Evolutionary conservation across 495 filamentous ascomycete genomes (phyloP).

Genomic region (Penicillium pulvis): DNA sequence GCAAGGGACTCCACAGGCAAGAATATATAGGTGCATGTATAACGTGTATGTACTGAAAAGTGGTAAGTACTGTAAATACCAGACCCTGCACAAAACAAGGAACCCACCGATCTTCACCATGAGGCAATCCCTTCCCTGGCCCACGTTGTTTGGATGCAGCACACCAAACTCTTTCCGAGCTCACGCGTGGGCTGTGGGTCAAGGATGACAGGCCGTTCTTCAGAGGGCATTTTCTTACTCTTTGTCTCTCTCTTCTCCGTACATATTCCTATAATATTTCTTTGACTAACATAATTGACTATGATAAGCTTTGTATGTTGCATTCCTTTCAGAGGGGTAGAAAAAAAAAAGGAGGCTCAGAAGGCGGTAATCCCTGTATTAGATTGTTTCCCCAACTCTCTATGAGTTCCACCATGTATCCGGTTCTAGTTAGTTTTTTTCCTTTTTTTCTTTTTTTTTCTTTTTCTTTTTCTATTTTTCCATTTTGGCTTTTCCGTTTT

Average conservation of each 20-base stretch:
- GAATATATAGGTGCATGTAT: background rate
- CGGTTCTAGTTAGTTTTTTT: background rate
- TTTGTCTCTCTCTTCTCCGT: conserved; percentile 4
- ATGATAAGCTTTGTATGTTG: background rate
- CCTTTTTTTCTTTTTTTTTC: background rate
- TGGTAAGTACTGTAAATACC: background rate
- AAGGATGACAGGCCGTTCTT: conserved; percentile 44
- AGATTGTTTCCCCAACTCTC: background rate
- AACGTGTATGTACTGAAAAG: no score
- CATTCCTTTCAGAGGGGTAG: background rate
- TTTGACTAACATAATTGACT: background rate
- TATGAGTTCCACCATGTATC: background rate
- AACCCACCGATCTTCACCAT: conserved; percentile 33
- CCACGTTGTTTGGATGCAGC: conserved; percentile 50
- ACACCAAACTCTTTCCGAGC: conserved; percentile 43
- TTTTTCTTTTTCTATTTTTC: background rate
- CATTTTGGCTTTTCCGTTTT: background rate
- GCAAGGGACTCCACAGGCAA: background rate
- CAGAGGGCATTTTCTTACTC: conserved; percentile 23
- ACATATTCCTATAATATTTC: background rate
- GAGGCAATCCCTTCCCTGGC: conserved; percentile 36
- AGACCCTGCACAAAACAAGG: conserved; percentile 19
- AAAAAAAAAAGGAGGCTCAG: background rate
- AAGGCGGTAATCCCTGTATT: background rate
- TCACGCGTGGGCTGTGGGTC: conserved; percentile 49